Evolutionary conservation across 1,284 basidiomycete genomes (phyloP).

Genomic region (Tausonia pullulans): DNA sequence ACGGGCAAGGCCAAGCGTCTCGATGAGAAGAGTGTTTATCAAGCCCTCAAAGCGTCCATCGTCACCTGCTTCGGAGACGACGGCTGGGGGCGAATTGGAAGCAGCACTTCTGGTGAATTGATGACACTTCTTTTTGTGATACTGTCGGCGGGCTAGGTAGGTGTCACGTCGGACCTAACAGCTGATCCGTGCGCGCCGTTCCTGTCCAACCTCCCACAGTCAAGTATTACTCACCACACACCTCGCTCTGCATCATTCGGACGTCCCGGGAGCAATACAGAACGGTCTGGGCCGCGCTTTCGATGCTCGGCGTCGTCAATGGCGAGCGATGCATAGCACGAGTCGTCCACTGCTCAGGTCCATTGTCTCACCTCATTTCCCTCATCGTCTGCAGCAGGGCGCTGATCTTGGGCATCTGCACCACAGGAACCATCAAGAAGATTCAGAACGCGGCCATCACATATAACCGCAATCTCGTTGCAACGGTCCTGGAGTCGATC

Average conservation of each 20-base stretch:
- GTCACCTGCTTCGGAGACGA: slow-evolving; percentile 60
- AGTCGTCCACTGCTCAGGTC: slow-evolving; percentile 63
- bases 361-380: slow-evolving; percentile 18
- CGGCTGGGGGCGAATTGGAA: slow-evolving; percentile 63
- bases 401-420: not conserved
- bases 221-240: slow-evolving; percentile 68
- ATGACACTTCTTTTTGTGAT: too few relatives aligned
- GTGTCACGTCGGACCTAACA: too few relatives aligned
- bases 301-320: slow-evolving; percentile 50
- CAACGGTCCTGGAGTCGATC: slow-evolving; percentile 11
- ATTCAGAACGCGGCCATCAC: slow-evolving; percentile 58
- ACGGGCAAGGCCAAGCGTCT: slow-evolving; percentile 14
- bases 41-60: slow-evolving; percentile 56
- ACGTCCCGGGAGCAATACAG: slow-evolving; percentile 61
- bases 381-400: not conserved
- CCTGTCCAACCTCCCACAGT: slow-evolving; percentile 38
- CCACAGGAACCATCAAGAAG: slow-evolving; percentile 62
- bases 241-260: slow-evolving; percentile 62
- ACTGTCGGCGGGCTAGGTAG: too few relatives aligned
- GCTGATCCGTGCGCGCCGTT: too few relatives aligned
- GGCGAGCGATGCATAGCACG: slow-evolving; percentile 50
- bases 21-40: slow-evolving; percentile 44
- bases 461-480: slow-evolving; percentile 46
- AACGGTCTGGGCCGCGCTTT: slow-evolving; percentile 59
- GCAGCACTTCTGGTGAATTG: slow-evolving; percentile 49